A percentile compares a stretch with the other conserved stretches of the same genome.
phyloP scores from a whole-genome alignment of 768 basidiomycete species.

The Phanerochaete sordida region DNA sequence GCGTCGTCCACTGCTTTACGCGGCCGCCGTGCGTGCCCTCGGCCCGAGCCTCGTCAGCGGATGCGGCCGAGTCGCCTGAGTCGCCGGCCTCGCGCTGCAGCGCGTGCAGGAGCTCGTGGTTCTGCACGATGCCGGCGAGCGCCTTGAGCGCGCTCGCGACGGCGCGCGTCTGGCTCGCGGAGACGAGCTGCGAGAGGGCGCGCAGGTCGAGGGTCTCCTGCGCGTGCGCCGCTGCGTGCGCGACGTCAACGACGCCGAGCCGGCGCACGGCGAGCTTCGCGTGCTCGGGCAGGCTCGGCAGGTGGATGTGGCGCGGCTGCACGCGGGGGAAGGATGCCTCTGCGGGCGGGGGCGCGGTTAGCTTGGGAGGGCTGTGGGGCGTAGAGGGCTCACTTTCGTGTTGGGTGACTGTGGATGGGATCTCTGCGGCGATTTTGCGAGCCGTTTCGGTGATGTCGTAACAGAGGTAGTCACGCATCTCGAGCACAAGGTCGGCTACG shows the following conservation, averaged over 20 bases:
- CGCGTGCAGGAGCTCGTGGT: neutral
- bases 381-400: constrained; percentile 2
- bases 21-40: too few relatives aligned
- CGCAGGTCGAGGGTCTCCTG: constrained; percentile 14
- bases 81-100: neutral
- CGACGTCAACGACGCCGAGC: neutral
- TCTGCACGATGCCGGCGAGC: neutral
- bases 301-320: neutral
- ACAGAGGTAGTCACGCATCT: constrained; percentile 18
- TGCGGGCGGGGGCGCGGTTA: neutral
- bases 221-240: constrained; percentile 1
- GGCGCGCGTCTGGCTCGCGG: constrained; percentile 16
- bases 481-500: constrained; percentile 17
- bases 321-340: neutral
- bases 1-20: neutral
- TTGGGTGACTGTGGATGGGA: constrained; percentile 13
- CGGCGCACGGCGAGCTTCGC: constrained; percentile 6
- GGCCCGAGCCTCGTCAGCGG: too few relatives aligned
- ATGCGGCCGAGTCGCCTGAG: neutral
- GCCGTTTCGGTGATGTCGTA: constrained; percentile 13
- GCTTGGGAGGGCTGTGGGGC: too few relatives aligned
- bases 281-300: constrained; percentile 2
- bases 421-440: constrained; percentile 12
- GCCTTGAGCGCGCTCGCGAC: constrained; percentile 10
- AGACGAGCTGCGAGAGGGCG: constrained; percentile 12